phyloP scores from a whole-genome alignment of 768 basidiomycete genomes.

The Boletus vermiculosoides region DNA sequence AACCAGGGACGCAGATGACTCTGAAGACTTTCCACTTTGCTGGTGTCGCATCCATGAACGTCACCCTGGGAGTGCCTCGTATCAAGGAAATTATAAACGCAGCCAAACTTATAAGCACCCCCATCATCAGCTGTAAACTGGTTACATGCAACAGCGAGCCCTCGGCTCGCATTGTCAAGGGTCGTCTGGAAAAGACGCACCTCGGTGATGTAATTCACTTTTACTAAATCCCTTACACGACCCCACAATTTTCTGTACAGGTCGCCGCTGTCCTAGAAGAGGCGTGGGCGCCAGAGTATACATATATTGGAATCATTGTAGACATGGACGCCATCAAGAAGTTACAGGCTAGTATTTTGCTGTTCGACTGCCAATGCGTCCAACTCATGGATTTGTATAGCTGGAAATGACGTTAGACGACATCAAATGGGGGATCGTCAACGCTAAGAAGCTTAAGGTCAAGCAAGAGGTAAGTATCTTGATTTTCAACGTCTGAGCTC shows the following conservation, averaged over 20 bases:
- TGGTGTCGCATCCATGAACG: slow-evolving; percentile 99
- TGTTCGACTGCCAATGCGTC: background rate
- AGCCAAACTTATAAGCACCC: slow-evolving; percentile 95
- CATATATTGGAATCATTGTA: slow-evolving; percentile 90
- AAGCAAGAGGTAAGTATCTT: slow-evolving; percentile 65
- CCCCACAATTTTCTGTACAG: slow-evolving; percentile 38
- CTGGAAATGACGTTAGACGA: slow-evolving; percentile 92
- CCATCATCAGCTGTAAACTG: slow-evolving; percentile 96
- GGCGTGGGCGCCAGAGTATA: slow-evolving; percentile 91
- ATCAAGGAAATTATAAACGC: slow-evolving; percentile 99
- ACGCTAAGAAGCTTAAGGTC: slow-evolving; percentile 87
- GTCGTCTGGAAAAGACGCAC: slow-evolving; percentile 89
- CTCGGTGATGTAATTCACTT: slow-evolving; percentile 75
- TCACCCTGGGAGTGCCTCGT: slow-evolving; percentile 98
- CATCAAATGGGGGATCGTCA: slow-evolving; percentile 88
- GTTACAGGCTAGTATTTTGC: slow-evolving; percentile 60
- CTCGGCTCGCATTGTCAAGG: slow-evolving; percentile 98
- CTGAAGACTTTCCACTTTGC: slow-evolving; percentile 99
- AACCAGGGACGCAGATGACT: slow-evolving; percentile 99
- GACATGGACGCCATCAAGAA: slow-evolving; percentile 86
- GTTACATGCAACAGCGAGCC: slow-evolving; percentile 82
- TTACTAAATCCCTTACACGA: background rate
- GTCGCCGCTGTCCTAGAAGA: slow-evolving; percentile 92
- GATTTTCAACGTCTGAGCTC: background rate
- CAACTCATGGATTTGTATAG: slow-evolving; percentile 36